Evolutionary conservation across 2,329 filamentous ascomycete species (phyloP).

Genomic region (Thelonectria rubi): DNA sequence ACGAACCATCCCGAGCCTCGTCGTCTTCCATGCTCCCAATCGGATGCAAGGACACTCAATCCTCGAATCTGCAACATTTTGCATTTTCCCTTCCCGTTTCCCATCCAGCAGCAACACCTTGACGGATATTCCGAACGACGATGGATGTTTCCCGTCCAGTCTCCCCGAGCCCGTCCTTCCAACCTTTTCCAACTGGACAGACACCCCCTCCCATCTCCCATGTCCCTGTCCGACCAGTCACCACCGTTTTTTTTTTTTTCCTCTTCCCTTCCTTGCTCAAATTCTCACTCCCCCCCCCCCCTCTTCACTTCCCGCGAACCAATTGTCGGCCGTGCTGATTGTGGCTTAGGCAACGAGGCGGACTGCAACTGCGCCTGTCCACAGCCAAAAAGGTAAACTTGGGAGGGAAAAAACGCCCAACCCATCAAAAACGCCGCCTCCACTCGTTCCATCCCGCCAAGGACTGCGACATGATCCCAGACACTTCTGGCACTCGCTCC

Average conservation of each 20-base stretch:
- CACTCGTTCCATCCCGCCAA: neutral
- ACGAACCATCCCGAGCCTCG: neutral
- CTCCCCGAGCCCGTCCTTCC: neutral
- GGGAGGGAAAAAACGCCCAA: constrained; percentile 29
- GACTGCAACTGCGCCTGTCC: constrained; percentile 34
- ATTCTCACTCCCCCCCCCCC: neutral
- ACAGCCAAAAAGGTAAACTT: constrained; percentile 3
- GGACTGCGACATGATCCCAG: neutral
- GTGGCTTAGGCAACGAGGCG: constrained; percentile 45
- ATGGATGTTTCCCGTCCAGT: neutral
- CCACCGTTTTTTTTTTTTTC: neutral
- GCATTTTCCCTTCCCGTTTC: neutral
- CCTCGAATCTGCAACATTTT: neutral
- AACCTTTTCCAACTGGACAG: no score
- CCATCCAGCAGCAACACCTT: neutral
- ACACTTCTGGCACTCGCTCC: neutral
- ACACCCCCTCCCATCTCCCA: constrained; percentile 1
- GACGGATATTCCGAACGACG: no score
- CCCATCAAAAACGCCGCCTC: constrained; percentile 7
- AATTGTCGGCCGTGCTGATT: constrained; percentile 23
- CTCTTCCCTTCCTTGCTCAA: neutral
- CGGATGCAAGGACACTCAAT: neutral
- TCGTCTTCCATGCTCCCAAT: neutral
- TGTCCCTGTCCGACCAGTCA: constrained; percentile 5
- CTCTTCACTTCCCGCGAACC: constrained; percentile 19